Percentiles rank a stretch among this genome's conserved stretches.
Conservation (phyloP, 1,284 basidiomycete genomes). For the Somion occarium region DNA sequence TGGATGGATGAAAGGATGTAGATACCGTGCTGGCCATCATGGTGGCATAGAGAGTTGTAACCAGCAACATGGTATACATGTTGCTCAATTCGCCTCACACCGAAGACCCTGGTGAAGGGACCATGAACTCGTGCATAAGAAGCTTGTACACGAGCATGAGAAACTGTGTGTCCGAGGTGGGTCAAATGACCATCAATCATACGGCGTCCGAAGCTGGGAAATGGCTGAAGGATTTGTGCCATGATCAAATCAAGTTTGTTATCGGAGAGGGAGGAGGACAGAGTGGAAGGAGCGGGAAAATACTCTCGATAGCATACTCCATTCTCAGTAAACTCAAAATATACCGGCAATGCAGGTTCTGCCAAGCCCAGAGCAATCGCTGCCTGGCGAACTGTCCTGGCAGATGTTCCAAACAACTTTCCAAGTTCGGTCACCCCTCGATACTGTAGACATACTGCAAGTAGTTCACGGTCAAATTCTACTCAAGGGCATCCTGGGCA, state of each 20-base stretch:
- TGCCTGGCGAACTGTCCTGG: not conserved
- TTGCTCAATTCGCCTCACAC: conserved; percentile 12
- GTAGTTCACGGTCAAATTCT: not conserved
- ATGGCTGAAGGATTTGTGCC: not conserved
- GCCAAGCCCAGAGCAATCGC: not conserved
- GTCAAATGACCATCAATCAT: not conserved
- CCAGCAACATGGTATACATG: conserved; percentile 23
- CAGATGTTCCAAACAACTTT: not conserved
- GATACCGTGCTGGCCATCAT: conserved; percentile 32
- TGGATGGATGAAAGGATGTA: not conserved
- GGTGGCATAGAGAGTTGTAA: conserved; percentile 25
- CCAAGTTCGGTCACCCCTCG: not conserved
- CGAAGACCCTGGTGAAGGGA: not conserved
- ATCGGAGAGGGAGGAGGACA: not conserved
- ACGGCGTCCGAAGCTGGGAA: not conserved
- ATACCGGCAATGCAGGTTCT: not conserved
- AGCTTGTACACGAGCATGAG: not conserved
- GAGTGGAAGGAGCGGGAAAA: not conserved
- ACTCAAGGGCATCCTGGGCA: no score
- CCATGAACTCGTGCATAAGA: not conserved
- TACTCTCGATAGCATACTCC: not conserved
- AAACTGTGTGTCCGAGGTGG: not conserved
- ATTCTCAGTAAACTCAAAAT: not conserved
- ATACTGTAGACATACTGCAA: not conserved
- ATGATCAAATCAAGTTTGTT: not conserved